phyloP scores from a whole-genome alignment of 2,329 filamentous ascomycete species.

The Parastagonospora nodorum region DNA sequence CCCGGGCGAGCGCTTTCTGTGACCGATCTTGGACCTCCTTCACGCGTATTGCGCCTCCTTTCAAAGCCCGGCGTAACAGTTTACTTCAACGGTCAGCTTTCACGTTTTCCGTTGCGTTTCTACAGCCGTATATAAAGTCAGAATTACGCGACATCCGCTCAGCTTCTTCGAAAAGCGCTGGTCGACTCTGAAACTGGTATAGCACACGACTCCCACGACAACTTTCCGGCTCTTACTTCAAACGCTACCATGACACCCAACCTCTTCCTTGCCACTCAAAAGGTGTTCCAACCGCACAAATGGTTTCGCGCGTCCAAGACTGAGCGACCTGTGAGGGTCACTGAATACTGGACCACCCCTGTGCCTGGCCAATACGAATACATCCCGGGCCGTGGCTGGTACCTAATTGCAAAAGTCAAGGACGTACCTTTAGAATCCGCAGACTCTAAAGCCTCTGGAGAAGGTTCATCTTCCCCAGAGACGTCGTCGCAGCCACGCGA shows the following conservation, averaged over 20 bases:
- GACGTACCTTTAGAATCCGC: constrained; percentile 29
- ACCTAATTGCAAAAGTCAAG: constrained; percentile 51
- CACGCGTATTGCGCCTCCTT: constrained; percentile 14
- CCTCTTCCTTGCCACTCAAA: constrained; percentile 56
- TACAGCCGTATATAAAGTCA: too few species aligned
- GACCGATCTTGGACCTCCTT: constrained; percentile 13
- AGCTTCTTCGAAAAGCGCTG: too few species aligned
- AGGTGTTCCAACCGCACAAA: constrained; percentile 54
- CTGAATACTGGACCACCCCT: constrained; percentile 56
- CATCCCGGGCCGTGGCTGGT: constrained; percentile 57
- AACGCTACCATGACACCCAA: constrained; percentile 55
- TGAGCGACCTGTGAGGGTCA: constrained; percentile 47
- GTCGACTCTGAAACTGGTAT: too few species aligned
- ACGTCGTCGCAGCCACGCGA: constrained; percentile 14
- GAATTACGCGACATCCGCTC: too few species aligned
- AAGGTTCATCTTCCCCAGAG: constrained; percentile 14
- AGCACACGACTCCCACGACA: background rate
- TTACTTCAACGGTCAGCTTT: too few species aligned
- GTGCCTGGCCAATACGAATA: constrained; percentile 57
- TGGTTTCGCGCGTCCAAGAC: constrained; percentile 53
- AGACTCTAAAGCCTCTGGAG: constrained; percentile 24
- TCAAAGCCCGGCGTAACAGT: background rate
- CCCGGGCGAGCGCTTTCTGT: constrained; percentile 10
- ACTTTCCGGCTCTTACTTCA: background rate
- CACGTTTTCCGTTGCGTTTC: too few species aligned